Base-by-base conservation (phyloP, 2,329 filamentous ascomycete species). In the Fusarium neocosmosporiellum region DNA sequence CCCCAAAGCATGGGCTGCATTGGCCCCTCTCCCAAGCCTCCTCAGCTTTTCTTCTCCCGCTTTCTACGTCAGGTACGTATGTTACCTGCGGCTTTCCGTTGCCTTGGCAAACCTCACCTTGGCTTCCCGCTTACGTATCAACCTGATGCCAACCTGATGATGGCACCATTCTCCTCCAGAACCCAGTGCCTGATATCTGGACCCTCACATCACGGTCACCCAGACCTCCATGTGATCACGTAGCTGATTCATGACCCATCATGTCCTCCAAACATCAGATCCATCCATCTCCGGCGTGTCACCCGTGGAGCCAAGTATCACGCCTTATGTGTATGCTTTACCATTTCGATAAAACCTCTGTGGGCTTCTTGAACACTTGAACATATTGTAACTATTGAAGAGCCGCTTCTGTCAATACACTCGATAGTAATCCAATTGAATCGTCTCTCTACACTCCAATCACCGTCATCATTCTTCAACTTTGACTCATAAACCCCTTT, bases 1-100 rank as follows among this genome's bases (percentile, higher is more conserved):
- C 31, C 33, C 58, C 39, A 18, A 37, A 63, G 61, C 36, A 66
- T 75, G 66, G 48, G 59, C 39, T 64, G 59, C 50, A 65, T 41
- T 67, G 71, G 59, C 59, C 62, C 48, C 27, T 65, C 59, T 16
- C 33, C 33, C 55, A 58, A 43, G 24, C 46, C 20, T 14, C 29
- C 41, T 39, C 41, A 36, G 1, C 41, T 34, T 27, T 54, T 58
- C 27, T 73, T 73, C 71, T 73, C 39, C 22, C 57, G 31, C 54
- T 60, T 73, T 73, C 63, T 60, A 73, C 43, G 59, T 43, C 55
- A 72, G 63, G 50, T 59, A 67, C 41, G 53, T 48, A 59, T 36
- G 18, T 41, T 65, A 65, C 60, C 60, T 55, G 50, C 20, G 41
- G 53, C 50, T 71, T 50, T 63, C 46, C 27, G 18, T 50, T 73